These are phyloP conservation scores for Tuber aestivum DNA, from an alignment of 495 filamentous ascomycete genomes.

Conservation along the genomic window DNA sequence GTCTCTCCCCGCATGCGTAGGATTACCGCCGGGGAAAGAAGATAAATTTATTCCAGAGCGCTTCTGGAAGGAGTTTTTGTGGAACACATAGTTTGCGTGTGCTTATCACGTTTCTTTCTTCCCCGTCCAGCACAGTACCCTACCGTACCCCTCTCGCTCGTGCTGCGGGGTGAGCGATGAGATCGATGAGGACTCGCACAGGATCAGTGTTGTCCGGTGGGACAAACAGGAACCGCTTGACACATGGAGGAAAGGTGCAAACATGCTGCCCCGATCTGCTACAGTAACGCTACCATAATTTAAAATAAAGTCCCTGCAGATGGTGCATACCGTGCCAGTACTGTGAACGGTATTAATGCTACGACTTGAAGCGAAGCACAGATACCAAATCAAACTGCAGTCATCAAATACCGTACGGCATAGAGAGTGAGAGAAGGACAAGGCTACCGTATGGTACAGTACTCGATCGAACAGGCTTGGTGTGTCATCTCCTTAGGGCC, in stretches of 20 bases:
- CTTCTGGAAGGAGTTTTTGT: neutral
- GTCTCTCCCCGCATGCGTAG: neutral
- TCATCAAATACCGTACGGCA: too few species aligned
- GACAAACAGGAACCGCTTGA: neutral
- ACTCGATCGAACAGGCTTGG: neutral
- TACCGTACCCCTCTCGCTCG: neutral
- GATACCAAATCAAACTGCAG: neutral
- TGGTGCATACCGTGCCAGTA: neutral
- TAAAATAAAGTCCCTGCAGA: neutral
- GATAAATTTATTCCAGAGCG: neutral
- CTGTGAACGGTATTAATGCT: neutral
- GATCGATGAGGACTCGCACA: neutral
- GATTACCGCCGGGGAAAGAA: neutral
- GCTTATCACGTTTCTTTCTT: neutral
- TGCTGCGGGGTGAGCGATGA: neutral
- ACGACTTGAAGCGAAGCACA: neutral
- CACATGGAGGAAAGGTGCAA: neutral
- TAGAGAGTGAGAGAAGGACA: too few species aligned
- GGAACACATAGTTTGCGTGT: neutral
- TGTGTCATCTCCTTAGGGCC: neutral
- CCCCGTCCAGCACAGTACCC: too few species aligned
- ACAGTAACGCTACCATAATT: neutral
- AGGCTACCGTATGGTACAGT: too few species aligned
- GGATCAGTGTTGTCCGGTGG: neutral
- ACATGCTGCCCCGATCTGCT: neutral